phyloP scores from a whole-genome alignment of 768 basidiomycete genomes.

The Mycena vulgaris region DNA sequence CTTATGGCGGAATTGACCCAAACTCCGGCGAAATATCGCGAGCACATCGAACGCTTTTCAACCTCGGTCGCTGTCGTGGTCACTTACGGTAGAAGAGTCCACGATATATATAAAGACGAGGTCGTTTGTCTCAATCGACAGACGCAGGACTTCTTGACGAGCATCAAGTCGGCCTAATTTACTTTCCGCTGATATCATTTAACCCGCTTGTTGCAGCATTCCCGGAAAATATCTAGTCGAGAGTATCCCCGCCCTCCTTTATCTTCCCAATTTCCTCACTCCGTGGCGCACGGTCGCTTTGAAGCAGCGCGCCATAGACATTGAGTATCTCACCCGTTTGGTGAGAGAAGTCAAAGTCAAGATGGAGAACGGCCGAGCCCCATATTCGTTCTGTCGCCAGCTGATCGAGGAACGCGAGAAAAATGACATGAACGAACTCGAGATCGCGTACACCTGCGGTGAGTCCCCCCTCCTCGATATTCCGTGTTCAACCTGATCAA shows the following conservation, averaged over 20 bases:
- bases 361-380: constrained; percentile 55
- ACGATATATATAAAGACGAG: constrained; percentile 61
- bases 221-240: constrained; percentile 66
- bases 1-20: constrained; percentile 58
- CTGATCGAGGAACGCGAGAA: constrained; percentile 53
- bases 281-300: constrained; percentile 28
- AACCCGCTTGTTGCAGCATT: constrained; percentile 52
- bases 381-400: constrained; percentile 58
- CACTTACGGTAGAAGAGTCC: constrained; percentile 59
- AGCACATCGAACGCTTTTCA: constrained; percentile 54
- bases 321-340: constrained; percentile 56
- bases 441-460: constrained; percentile 60
- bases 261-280: constrained; percentile 51
- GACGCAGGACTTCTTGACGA: constrained; percentile 36
- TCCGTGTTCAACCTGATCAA: not conserved
- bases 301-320: constrained; percentile 53
- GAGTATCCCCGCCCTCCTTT: constrained; percentile 63
- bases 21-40: constrained; percentile 54
- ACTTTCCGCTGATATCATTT: not conserved
- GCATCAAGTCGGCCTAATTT: constrained; percentile 50
- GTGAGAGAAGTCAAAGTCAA: constrained; percentile 60
- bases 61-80: constrained; percentile 63
- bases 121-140: constrained; percentile 50
- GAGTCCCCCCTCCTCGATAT: constrained; percentile 31
- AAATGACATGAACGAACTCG: constrained; percentile 58